A percentile compares a stretch with the other conserved stretches of the same genome.
These are phyloP conservation scores for Podospora conica DNA, from an alignment of 495 filamentous ascomycete genomes.

Conservation along the genomic window DNA sequence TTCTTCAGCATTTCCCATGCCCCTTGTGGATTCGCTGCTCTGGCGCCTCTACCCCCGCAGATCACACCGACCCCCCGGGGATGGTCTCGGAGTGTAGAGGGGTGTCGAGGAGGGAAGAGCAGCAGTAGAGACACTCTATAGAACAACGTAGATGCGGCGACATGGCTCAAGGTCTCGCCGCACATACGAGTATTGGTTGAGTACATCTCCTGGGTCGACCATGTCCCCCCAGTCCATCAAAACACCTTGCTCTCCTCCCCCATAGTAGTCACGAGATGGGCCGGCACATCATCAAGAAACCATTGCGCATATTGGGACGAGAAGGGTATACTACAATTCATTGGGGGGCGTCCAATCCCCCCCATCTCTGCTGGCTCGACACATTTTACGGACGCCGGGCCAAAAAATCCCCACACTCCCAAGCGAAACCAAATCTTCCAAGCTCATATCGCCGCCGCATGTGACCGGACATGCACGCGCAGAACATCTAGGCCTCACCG, in stretches of 20 bases:
- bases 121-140: too few relatives aligned
- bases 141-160: too few relatives aligned
- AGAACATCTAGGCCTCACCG: constrained; percentile 27
- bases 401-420: not conserved
- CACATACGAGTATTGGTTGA: too few relatives aligned
- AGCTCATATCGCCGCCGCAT: not conserved
- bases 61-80: too few relatives aligned
- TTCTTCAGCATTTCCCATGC: too few relatives aligned
- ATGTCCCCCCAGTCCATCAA: too few relatives aligned
- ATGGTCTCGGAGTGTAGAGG: too few relatives aligned
- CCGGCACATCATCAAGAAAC: not conserved
- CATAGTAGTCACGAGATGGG: not conserved
- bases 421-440: not conserved
- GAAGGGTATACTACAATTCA: not conserved
- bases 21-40: too few relatives aligned
- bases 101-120: too few relatives aligned
- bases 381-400: not conserved
- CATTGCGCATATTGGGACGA: not conserved
- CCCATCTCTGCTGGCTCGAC: not conserved
- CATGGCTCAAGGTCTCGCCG: too few relatives aligned
- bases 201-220: not conserved
- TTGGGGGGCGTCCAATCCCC: not conserved
- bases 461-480: not conserved
- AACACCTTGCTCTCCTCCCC: not conserved
- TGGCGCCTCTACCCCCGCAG: too few relatives aligned